Base-by-base conservation (phyloP, 2,329 filamentous ascomycete genomes). In the Fusarium sp. region DNA sequence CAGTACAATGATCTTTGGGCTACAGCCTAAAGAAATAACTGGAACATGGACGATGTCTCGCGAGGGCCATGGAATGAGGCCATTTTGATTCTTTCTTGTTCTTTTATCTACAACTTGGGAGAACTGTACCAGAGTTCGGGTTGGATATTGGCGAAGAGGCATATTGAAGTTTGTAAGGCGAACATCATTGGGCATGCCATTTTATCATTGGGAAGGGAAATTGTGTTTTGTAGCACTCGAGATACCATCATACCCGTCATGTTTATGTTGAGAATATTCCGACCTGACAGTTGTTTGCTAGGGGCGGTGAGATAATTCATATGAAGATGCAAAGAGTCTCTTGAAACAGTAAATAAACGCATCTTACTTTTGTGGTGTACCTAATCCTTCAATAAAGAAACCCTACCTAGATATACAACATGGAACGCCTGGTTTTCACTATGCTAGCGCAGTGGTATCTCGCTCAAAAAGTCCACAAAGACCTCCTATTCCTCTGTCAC, bases 181-280 rank as follows among this genome's bases (percentile, higher is more conserved):
- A 57, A 64, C 40, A 46, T 44, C 60, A 44, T 60, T 62, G 53
- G 63, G 42, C 49, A 38, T 43, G 62, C 39, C 38, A 40, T 65
- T 42, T 53, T 46, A 63, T 51, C 19, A 45, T 50, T 51, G 44
- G 59, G 54, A 45, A 50, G 50, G 67, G 44, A 65, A 59, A 55
- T 56, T 54, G 56, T 38, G 59, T 65, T 57, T 71, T 69, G 24
- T 38, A 53, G 58, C 66, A 65, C 62, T 73, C 55, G 65, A 73
- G 65, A 73, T 73, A 71, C 70, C 67, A 71, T 57, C 65, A 69
- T 64, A 69, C 64, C 60, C 56, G 56, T 50, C 56, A 69, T 57
- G 36, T 49, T 65, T 58, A 44, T 62, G 39, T 26, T 54, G n/a
- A 43, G 31, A 60, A 21, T 17, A 24, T 42, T 42, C 21, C 59